Conservation (phyloP, 495 filamentous ascomycete genomes). For the Aspergillus ostianus region DNA sequence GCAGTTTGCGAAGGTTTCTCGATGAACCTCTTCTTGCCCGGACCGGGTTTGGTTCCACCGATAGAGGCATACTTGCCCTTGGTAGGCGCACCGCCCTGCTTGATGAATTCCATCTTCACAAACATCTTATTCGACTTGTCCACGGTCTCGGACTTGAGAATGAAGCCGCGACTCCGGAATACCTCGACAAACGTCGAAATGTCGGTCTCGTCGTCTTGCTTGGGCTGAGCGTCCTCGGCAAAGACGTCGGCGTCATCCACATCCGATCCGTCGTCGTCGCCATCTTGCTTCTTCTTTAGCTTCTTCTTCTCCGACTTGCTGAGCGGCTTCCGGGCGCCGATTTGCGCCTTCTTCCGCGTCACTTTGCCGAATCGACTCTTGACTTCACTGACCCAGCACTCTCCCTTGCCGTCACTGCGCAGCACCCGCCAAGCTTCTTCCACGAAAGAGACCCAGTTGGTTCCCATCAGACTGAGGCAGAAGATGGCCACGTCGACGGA, state of each 20-base stretch:
- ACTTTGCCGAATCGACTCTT: constrained; percentile 82
- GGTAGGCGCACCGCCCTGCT: constrained; percentile 59
- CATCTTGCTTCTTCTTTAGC: constrained; percentile 37
- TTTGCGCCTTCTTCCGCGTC: constrained; percentile 51
- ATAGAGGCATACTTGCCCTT: constrained; percentile 64
- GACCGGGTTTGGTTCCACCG: constrained; percentile 36
- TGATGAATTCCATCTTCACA: constrained; percentile 91
- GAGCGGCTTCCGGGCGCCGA: constrained; percentile 61
- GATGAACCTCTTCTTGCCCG: constrained; percentile 59
- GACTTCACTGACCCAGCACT: constrained; percentile 95
- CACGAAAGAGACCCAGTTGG: constrained; percentile 93
- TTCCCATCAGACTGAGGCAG: constrained; percentile 96
- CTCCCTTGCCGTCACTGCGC: constrained; percentile 75
- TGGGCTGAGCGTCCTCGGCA: constrained; percentile 47
- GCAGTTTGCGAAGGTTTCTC: constrained; percentile 53
- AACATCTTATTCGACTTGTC: constrained; percentile 97
- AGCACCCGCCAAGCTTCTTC: constrained; percentile 92
- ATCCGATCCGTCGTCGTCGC: constrained; percentile 38
- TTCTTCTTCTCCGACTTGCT: constrained; percentile 56
- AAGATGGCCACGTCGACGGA: constrained; percentile 84
- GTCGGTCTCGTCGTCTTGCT: constrained; percentile 63
- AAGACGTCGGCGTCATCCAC: constrained; percentile 47
- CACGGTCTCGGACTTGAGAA: constrained; percentile 60
- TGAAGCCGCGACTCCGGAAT: constrained; percentile 72
- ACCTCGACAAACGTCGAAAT: constrained; percentile 87